Percentiles rank a stretch among this genome's conserved stretches.
phyloP scores from a whole-genome alignment of 805 yeast genomes.

The Ogataea haglerorum region DNA sequence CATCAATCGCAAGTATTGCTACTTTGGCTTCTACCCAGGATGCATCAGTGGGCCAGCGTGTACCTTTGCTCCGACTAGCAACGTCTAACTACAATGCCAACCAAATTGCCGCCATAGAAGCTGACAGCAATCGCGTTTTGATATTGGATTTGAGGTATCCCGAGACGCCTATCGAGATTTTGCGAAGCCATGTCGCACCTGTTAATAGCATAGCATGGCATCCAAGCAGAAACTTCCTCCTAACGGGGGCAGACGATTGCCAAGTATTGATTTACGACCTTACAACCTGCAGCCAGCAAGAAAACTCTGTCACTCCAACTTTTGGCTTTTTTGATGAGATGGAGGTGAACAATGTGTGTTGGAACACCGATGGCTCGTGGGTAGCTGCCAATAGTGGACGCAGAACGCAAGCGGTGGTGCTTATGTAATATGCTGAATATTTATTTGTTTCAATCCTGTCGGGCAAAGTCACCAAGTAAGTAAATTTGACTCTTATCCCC shows the following conservation, averaged over 20 bases:
- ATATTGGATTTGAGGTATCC: slow-evolving; percentile 86
- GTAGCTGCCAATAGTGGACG: slow-evolving; percentile 71
- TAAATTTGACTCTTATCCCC: slow-evolving; percentile 3
- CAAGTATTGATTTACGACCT: slow-evolving; percentile 72
- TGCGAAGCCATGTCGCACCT: slow-evolving; percentile 64
- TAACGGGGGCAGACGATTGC: slow-evolving; percentile 70
- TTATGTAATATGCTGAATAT: slow-evolving; percentile 1
- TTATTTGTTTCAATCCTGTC: background rate
- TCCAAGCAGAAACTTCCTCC: slow-evolving; percentile 60
- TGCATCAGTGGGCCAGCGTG: slow-evolving; percentile 29
- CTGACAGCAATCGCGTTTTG: slow-evolving; percentile 59
- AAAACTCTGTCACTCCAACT: slow-evolving; percentile 24
- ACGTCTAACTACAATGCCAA: slow-evolving; percentile 80
- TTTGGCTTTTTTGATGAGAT: slow-evolving; percentile 56
- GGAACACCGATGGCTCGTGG: slow-evolving; percentile 78
- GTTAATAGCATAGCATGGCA: slow-evolving; percentile 84
- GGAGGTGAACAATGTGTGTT: slow-evolving; percentile 75
- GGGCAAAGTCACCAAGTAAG: slow-evolving; percentile 9
- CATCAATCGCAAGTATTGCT: slow-evolving; percentile 6
- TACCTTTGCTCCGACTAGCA: slow-evolving; percentile 71
- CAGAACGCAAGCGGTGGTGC: slow-evolving; percentile 59
- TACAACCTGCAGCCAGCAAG: background rate
- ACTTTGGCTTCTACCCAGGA: background rate
- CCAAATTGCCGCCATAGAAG: slow-evolving; percentile 78
- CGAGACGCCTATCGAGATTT: slow-evolving; percentile 68